phyloP scores from a whole-genome alignment of 345 rosid species.

The Eucalyptus sp. region DNA sequence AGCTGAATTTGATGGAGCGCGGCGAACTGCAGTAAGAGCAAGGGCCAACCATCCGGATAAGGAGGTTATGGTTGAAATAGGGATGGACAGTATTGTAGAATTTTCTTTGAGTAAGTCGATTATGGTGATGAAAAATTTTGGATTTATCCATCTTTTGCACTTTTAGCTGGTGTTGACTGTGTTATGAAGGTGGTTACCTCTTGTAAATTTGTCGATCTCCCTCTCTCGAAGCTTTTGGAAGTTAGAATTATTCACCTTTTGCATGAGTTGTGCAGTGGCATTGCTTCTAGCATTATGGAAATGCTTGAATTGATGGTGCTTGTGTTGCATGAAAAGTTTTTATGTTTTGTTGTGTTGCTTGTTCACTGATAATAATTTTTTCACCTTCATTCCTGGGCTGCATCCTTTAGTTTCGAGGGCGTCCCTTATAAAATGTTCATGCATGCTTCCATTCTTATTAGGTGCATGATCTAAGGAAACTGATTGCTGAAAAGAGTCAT shows the following conservation, averaged over 20 bases:
- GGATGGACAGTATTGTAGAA: not conserved
- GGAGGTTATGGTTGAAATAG: not conserved
- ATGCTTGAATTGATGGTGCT: not conserved
- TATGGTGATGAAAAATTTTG: not conserved
- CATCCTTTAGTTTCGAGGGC: not conserved
- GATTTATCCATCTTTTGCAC: not conserved
- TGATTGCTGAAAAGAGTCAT: conserved; percentile 36
- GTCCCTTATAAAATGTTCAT: not conserved
- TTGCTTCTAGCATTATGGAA: not conserved
- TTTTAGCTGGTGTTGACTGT: not conserved
- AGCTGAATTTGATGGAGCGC: not conserved
- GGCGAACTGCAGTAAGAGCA: not conserved
- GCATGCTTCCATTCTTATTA: not conserved
- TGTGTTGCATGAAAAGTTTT: not conserved
- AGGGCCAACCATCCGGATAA: not conserved
- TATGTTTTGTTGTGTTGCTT: not conserved
- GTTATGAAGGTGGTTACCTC: not conserved
- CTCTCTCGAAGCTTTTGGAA: not conserved
- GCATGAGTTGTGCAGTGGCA: not conserved
- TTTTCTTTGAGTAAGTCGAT: not conserved
- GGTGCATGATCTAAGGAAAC: conserved; percentile 59
- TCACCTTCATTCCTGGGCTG: not conserved
- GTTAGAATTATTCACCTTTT: not conserved
- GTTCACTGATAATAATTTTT: not conserved
- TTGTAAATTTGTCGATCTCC: not conserved